phyloP scores from a whole-genome alignment of 768 basidiomycete genomes.

The Kwoniella sp. region DNA sequence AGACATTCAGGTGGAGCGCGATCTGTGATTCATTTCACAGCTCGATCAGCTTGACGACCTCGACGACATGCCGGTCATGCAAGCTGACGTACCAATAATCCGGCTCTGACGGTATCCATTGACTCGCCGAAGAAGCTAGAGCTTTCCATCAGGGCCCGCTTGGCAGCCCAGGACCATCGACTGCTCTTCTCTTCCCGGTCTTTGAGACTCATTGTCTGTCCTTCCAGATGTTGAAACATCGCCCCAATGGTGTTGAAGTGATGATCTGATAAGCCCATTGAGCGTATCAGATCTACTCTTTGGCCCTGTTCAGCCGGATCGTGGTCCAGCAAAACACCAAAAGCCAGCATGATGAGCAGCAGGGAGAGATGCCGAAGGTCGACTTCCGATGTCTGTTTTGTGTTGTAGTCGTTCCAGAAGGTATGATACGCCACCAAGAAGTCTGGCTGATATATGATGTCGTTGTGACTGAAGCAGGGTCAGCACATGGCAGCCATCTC shows the following conservation, averaged over 20 bases:
- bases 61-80: not conserved
- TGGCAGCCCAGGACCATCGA: constrained; percentile 36
- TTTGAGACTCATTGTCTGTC: constrained; percentile 13
- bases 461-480: constrained; percentile 23
- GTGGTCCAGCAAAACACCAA: constrained; percentile 34
- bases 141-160: constrained; percentile 26
- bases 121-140: constrained; percentile 37
- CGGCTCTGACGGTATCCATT: constrained; percentile 37
- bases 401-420: constrained; percentile 32
- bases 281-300: not conserved
- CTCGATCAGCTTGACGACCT: not conserved
- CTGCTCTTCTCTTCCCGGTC: constrained; percentile 26
- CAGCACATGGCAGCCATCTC: not conserved
- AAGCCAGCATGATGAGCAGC: constrained; percentile 35
- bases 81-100: constrained; percentile 24
- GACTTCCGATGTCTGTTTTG: constrained; percentile 19
- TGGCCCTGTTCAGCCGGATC: constrained; percentile 8
- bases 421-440: constrained; percentile 31
- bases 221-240: constrained; percentile 6
- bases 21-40: constrained; percentile 9
- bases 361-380: constrained; percentile 34
- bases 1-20: constrained; percentile 30
- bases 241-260: not conserved
- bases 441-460: constrained; percentile 36
- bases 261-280: constrained; percentile 2